phyloP scores from a whole-genome alignment of 176 grass and related monocot species.

The Alloteropsis semialata region DNA sequence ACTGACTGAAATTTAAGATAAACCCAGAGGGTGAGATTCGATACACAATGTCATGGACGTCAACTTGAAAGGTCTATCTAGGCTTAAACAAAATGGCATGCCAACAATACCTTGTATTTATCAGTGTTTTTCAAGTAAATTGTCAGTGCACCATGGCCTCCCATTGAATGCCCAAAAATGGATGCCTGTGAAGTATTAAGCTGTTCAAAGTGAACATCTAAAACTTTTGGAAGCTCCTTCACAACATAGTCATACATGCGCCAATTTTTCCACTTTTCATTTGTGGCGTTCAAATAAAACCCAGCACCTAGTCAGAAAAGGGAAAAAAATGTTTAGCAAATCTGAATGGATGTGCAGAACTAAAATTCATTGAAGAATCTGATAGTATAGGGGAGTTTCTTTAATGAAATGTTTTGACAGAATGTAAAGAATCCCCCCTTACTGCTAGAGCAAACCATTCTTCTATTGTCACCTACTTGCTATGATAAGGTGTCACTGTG shows the following conservation, averaged over 20 bases:
- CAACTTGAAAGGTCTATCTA: background rate
- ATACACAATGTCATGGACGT: background rate
- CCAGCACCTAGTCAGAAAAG: constrained; percentile 65
- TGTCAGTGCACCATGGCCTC: constrained; percentile 86
- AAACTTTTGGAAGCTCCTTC: constrained; percentile 84
- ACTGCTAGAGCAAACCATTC: background rate
- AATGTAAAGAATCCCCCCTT: background rate
- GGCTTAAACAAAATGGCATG: background rate
- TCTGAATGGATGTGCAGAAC: background rate
- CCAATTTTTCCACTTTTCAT: constrained; percentile 98
- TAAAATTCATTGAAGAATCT: background rate
- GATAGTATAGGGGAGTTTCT: background rate
- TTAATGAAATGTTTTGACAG: background rate
- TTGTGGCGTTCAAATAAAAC: constrained; percentile 93
- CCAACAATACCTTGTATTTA: constrained; percentile 83
- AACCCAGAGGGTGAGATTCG: background rate
- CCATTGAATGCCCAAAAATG: constrained; percentile 99
- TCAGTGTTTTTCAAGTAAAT: constrained; percentile 91
- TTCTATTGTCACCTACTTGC: background rate
- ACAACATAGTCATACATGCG: constrained; percentile 92
- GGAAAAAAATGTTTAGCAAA: background rate
- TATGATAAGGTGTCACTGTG: background rate
- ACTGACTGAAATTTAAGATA: constrained; percentile 64
- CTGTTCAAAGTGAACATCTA: constrained; percentile 74
- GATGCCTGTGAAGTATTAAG: constrained; percentile 72